Evolutionary conservation across 257 asterid species (phyloP).

Genomic region (Perilla frutescens): DNA sequence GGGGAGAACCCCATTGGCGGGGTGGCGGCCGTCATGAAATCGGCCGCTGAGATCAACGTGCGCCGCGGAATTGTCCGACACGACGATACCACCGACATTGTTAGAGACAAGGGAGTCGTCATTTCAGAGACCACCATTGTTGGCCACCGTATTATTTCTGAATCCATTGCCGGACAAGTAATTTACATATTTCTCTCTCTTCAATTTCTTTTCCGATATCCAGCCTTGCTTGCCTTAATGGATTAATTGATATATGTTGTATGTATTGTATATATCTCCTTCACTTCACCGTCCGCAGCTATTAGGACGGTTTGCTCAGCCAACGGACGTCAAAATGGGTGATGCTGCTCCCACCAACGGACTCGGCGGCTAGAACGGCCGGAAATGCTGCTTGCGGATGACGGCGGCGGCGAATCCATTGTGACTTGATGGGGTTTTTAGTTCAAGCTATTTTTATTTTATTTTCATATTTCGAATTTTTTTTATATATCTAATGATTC

Average conservation of each 20-base stretch:
- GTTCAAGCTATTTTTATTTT: too few species aligned
- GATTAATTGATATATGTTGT: too few species aligned
- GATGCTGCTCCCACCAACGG: too few species aligned
- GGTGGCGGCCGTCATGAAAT: slow-evolving; percentile 54
- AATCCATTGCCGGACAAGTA: slow-evolving; percentile 34
- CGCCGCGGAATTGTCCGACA: slow-evolving; percentile 39
- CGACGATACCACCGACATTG: slow-evolving; percentile 34
- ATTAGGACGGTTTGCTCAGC: slow-evolving; percentile 17
- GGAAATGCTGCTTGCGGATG: too few species aligned
- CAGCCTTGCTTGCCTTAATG: too few species aligned
- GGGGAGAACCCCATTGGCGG: slow-evolving; percentile 51
- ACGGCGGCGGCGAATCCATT: too few species aligned
- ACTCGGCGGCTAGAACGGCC: too few species aligned
- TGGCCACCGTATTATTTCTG: slow-evolving; percentile 46
- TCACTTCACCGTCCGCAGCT: background rate
- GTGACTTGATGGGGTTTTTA: too few species aligned
- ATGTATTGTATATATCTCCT: too few species aligned
- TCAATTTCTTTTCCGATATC: too few species aligned
- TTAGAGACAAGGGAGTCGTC: slow-evolving; percentile 37
- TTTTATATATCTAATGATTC: too few species aligned
- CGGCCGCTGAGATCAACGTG: slow-evolving; percentile 50
- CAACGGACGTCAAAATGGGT: background rate
- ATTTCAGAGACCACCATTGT: slow-evolving; percentile 39
- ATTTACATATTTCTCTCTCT: background rate
- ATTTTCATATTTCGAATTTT: too few species aligned